Percentiles rank a stretch among this genome's conserved stretches.
Conservation (phyloP, 108 stramenopile genomes). For the Cyclostephanos invisitatus region DNA sequence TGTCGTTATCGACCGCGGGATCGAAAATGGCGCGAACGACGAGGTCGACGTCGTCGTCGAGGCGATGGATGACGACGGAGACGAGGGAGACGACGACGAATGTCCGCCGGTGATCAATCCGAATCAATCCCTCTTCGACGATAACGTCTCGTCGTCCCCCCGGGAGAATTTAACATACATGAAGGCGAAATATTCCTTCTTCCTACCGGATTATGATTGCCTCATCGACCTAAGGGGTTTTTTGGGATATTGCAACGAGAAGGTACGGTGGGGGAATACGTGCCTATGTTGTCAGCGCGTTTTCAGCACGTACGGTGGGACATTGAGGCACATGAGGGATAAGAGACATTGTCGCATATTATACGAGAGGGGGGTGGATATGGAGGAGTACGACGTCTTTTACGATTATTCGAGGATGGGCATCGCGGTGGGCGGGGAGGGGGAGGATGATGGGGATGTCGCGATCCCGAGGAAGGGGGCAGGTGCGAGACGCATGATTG, state of each 20-base stretch:
- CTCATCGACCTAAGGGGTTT: conserved; percentile 80
- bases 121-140: conserved; percentile 86
- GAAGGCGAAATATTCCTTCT: conserved; percentile 81
- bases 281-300: conserved; percentile 93
- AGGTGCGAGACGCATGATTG: not conserved
- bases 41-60: conserved; percentile 2
- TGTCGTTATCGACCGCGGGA: conserved; percentile 7
- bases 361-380: conserved; percentile 89
- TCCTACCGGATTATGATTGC: conserved; percentile 92
- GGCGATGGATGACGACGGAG: conserved; percentile 13
- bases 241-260: conserved; percentile 91
- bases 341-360: conserved; percentile 86
- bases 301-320: conserved; percentile 67
- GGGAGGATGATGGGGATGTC: conserved; percentile 23
- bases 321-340: conserved; percentile 84
- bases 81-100: conserved; percentile 43
- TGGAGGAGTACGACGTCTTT: conserved; percentile 95
- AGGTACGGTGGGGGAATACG: conserved; percentile 89
- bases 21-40: conserved; percentile 7
- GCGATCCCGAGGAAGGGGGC: conserved; percentile 40
- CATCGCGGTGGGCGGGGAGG: no score
- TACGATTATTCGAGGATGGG: conserved; percentile 90
- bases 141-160: conserved; percentile 55
- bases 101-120: conserved; percentile 83
- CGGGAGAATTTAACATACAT: conserved; percentile 75